phyloP scores from a whole-genome alignment of 805 yeast genomes.

The Grigorovia humatica region DNA sequence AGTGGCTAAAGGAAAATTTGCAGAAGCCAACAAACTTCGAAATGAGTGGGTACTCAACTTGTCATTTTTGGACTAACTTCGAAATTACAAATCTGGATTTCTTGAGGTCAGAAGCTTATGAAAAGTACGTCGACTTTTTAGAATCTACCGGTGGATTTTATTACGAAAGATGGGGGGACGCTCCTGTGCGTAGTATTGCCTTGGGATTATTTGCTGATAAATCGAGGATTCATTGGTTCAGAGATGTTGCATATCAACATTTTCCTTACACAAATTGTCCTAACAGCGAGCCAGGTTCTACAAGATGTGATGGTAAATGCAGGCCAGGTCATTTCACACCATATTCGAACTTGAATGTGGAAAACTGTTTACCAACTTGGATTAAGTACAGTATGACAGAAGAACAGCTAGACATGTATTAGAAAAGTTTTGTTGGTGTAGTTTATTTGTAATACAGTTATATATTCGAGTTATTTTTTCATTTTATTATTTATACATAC shows the following conservation, averaged over 20 bases:
- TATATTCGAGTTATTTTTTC: too few species aligned
- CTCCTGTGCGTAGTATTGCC: conserved; percentile 79
- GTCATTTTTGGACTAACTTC: conserved; percentile 88
- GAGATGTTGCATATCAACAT: conserved; percentile 73
- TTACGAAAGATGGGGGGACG: conserved; percentile 92
- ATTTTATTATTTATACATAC: too few species aligned
- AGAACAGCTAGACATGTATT: conserved; percentile 20
- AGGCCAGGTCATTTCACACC: conserved; percentile 43
- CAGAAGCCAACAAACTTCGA: conserved; percentile 39
- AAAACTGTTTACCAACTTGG: conserved; percentile 73
- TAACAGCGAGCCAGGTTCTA: conserved; percentile 27
- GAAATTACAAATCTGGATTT: conserved; percentile 83
- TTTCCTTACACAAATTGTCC: conserved; percentile 74
- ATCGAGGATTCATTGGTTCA: conserved; percentile 69
- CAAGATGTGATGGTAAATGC: conserved; percentile 41
- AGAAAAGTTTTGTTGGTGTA: not conserved
- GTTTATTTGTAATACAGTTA: too few species aligned
- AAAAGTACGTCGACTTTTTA: conserved; percentile 48
- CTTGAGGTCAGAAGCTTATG: conserved; percentile 57
- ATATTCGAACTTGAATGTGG: conserved; percentile 43
- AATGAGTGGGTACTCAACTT: conserved; percentile 43
- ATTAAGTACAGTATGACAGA: conserved; percentile 35
- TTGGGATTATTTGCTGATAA: conserved; percentile 62
- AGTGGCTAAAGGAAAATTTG: conserved; percentile 50
- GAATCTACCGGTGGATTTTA: conserved; percentile 73